A percentile compares a stretch with the other conserved stretches of the same genome.
phyloP scores from a whole-genome alignment of 2,329 filamentous ascomycete genomes.

The Monosporascus sp. region DNA sequence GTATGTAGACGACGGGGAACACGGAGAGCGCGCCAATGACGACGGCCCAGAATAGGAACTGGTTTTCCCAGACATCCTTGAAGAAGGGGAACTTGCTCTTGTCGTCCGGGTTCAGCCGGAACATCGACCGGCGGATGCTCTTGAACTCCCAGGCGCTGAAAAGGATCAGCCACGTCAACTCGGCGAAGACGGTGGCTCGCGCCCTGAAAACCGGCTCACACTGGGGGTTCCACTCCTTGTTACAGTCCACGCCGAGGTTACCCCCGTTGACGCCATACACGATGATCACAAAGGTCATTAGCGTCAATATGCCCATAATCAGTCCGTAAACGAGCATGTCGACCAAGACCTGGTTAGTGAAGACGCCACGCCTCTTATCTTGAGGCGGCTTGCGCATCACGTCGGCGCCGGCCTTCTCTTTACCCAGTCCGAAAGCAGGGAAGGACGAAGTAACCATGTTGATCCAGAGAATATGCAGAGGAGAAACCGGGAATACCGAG shows the following conservation, averaged over 20 bases:
- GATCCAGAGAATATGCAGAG: constrained; percentile 87
- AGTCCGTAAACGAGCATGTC: constrained; percentile 78
- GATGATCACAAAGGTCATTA: constrained; percentile 61
- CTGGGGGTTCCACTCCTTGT: constrained; percentile 48
- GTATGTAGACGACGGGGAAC: constrained; percentile 68
- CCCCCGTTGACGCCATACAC: constrained; percentile 52
- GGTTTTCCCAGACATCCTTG: constrained; percentile 63
- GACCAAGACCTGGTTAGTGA: constrained; percentile 69
- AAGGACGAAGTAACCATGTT: constrained; percentile 89
- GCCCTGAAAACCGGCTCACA: constrained; percentile 63
- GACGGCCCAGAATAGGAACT: constrained; percentile 66
- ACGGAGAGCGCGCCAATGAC: constrained; percentile 55
- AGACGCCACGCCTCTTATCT: constrained; percentile 61
- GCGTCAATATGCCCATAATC: constrained; percentile 68
- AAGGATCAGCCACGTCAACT: constrained; percentile 68
- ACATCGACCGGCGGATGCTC: constrained; percentile 65
- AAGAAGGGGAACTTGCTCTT: constrained; percentile 48
- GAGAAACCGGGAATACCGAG: constrained; percentile 81
- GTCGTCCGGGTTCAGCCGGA: constrained; percentile 56
- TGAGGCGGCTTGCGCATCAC: constrained; percentile 79
- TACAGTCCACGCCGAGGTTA: constrained; percentile 57
- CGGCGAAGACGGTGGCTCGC: constrained; percentile 67
- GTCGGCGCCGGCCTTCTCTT: constrained; percentile 68
- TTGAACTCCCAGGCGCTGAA: constrained; percentile 77
- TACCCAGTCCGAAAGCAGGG: constrained; percentile 82